phyloP scores from a whole-genome alignment of 225 moss, liverwort and hornwort genomes.

The Pleurozium schreberi region DNA sequence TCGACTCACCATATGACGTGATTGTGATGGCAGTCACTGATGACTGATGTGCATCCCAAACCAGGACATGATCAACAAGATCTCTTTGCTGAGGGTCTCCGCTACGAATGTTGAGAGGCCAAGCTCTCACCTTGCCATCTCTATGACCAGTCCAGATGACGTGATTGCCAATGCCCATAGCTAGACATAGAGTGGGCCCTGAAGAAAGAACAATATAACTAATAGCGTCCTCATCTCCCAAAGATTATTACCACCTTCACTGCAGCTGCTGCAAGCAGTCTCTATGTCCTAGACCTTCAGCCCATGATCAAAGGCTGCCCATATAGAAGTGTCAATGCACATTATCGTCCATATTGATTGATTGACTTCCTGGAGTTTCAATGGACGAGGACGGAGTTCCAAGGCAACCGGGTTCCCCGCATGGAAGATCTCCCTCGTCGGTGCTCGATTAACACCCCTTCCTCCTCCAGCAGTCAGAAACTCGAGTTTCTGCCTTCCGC shows the following conservation, averaged over 20 bases:
- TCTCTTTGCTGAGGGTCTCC: slow-evolving; percentile 27
- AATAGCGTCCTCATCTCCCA: slow-evolving; percentile 88
- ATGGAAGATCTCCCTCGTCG: slow-evolving; percentile 46
- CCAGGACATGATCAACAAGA: slow-evolving; percentile 31
- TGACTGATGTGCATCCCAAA: slow-evolving; percentile 61
- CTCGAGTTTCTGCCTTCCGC: neutral
- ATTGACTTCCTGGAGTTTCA: slow-evolving; percentile 46
- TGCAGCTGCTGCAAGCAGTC: slow-evolving; percentile 46
- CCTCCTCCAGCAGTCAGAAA: slow-evolving; percentile 51
- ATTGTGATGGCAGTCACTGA: slow-evolving; percentile 44
- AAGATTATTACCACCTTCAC: slow-evolving; percentile 50
- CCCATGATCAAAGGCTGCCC: slow-evolving; percentile 74
- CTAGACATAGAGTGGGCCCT: slow-evolving; percentile 58
- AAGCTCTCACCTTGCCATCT: slow-evolving; percentile 78
- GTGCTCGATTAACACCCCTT: slow-evolving; percentile 56
- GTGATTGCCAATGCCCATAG: slow-evolving; percentile 57
- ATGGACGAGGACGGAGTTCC: slow-evolving; percentile 85
- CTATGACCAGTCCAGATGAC: slow-evolving; percentile 90
- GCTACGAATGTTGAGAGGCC: slow-evolving; percentile 34
- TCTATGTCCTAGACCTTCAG: slow-evolving; percentile 79
- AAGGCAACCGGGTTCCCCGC: slow-evolving; percentile 61
- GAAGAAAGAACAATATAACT: slow-evolving; percentile 51
- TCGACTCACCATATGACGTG: slow-evolving; percentile 39
- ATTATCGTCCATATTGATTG: slow-evolving; percentile 45
- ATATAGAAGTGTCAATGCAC: slow-evolving; percentile 55